A percentile compares a stretch with the other conserved stretches of the same genome.
Evolutionary conservation across 768 basidiomycete genomes (phyloP).

Genomic region (Phylloporus sp.): DNA sequence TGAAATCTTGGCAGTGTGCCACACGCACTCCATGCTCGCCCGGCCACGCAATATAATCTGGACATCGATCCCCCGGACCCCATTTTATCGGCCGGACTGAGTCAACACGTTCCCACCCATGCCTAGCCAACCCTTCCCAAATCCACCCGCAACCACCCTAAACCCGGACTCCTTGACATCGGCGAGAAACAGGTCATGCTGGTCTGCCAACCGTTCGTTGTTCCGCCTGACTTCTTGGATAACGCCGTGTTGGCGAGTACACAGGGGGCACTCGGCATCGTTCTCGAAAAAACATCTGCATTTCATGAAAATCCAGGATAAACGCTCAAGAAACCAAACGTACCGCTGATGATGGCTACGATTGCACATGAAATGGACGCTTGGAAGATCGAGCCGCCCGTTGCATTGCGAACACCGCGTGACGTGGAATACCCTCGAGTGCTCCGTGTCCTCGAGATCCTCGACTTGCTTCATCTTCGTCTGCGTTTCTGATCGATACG

Average conservation of each 20-base stretch:
- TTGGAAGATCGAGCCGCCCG: conserved; percentile 87
- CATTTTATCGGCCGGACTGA: too few relatives aligned
- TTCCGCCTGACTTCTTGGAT: conserved; percentile 86
- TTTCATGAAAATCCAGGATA: neutral
- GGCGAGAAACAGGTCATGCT: conserved; percentile 73
- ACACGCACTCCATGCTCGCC: too few relatives aligned
- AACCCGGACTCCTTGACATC: conserved; percentile 73
- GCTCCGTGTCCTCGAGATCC: conserved; percentile 71
- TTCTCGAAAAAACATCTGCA: conserved; percentile 82
- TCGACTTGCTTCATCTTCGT: conserved; percentile 76
- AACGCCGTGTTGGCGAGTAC: conserved; percentile 80
- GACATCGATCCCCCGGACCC: too few relatives aligned
- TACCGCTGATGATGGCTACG: conserved; percentile 94
- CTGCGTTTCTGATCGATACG: conserved; percentile 81
- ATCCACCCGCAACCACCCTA: conserved; percentile 63
- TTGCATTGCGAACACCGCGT: conserved; percentile 88
- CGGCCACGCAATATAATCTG: too few relatives aligned
- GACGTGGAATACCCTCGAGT: conserved; percentile 89
- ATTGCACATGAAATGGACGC: conserved; percentile 96
- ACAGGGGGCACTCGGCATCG: conserved; percentile 86
- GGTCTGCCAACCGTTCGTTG: conserved; percentile 78
- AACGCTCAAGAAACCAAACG: neutral
- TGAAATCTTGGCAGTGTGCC: too few relatives aligned
- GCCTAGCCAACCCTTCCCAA: conserved; percentile 57
- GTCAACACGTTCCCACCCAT: neutral